These are phyloP conservation scores for Magnaporthiopsis rhizophila DNA, from an alignment of 2,329 filamentous ascomycete genomes.

Conservation along the genomic window DNA sequence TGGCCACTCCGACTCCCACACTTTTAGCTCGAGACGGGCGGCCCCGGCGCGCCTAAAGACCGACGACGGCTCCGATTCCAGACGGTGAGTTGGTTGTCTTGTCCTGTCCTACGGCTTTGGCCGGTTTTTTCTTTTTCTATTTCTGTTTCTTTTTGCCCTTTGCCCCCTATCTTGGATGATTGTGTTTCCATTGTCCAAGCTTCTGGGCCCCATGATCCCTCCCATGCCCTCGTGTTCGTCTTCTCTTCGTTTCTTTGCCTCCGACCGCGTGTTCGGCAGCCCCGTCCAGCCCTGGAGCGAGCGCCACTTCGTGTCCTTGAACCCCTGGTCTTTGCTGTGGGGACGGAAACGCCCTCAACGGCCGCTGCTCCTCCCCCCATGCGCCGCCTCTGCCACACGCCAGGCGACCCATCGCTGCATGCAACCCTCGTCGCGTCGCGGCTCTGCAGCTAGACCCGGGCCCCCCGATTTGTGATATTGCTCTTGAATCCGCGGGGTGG, in stretches of 20 bases:
- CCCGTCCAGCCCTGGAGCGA: neutral
- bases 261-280: neutral
- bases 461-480: neutral
- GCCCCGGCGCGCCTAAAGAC: conserved; percentile 46
- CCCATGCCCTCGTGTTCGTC: neutral
- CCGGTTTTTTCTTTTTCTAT: neutral
- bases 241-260: neutral
- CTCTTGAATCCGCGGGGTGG: neutral
- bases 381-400: neutral
- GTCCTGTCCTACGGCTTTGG: conserved; percentile 1
- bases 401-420: neutral
- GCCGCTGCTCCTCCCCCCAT: neutral
- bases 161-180: neutral
- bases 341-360: neutral
- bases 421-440: neutral
- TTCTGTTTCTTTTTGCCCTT: neutral
- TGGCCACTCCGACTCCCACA: conserved; percentile 9
- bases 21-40: conserved; percentile 23
- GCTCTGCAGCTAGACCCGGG: neutral
- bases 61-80: conserved; percentile 38
- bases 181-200: neutral
- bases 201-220: neutral
- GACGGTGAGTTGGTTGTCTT: conserved; percentile 23
- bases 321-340: neutral
- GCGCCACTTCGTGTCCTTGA: neutral